These are phyloP conservation scores for Ophiostoma fasciatum DNA, from an alignment of 2,329 filamentous ascomycete species.

Conservation along the genomic window DNA sequence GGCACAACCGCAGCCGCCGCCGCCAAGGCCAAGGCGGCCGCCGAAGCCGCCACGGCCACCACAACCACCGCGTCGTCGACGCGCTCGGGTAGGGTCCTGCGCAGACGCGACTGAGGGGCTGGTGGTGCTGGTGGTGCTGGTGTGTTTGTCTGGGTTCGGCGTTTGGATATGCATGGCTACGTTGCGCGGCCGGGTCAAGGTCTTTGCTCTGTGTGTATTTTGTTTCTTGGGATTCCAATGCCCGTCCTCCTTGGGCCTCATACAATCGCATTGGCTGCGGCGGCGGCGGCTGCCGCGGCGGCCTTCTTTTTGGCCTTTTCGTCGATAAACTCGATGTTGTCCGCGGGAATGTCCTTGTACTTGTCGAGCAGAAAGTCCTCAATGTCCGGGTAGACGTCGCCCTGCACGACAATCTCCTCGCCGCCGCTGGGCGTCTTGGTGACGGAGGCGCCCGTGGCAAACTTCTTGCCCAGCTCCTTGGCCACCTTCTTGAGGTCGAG, in stretches of 20 bases:
- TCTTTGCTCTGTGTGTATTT: background rate
- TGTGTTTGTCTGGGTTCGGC: background rate
- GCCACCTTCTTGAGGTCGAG: slow-evolving; percentile 89
- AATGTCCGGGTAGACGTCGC: slow-evolving; percentile 89
- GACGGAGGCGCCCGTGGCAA: slow-evolving; percentile 84
- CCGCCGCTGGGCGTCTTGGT: slow-evolving; percentile 75
- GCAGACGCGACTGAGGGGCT: slow-evolving; percentile 31
- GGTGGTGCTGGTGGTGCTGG: background rate
- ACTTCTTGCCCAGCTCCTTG: slow-evolving; percentile 97
- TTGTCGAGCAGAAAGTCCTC: slow-evolving; percentile 81
- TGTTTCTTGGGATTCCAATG: background rate
- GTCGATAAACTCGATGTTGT: slow-evolving; percentile 88
- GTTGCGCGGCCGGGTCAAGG: too few relatives aligned
- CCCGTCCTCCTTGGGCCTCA: too few relatives aligned
- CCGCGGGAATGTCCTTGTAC: slow-evolving; percentile 80
- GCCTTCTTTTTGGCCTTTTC: slow-evolving; percentile 85
- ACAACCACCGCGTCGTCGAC: slow-evolving; percentile 16
- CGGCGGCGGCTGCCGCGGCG: slow-evolving; percentile 12
- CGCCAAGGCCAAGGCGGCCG: slow-evolving; percentile 23
- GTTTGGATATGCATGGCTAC: too few relatives aligned
- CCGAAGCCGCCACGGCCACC: slow-evolving; percentile 15
- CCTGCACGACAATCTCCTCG: slow-evolving; percentile 96
- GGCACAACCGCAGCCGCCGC: too few relatives aligned
- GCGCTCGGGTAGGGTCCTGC: slow-evolving; percentile 35
- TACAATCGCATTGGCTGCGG: background rate